Evolutionary conservation across 495 filamentous ascomycete genomes (phyloP), one percentile per base, ranked within the genome.

Genomic region (Penicillium roqueforti): DNA sequence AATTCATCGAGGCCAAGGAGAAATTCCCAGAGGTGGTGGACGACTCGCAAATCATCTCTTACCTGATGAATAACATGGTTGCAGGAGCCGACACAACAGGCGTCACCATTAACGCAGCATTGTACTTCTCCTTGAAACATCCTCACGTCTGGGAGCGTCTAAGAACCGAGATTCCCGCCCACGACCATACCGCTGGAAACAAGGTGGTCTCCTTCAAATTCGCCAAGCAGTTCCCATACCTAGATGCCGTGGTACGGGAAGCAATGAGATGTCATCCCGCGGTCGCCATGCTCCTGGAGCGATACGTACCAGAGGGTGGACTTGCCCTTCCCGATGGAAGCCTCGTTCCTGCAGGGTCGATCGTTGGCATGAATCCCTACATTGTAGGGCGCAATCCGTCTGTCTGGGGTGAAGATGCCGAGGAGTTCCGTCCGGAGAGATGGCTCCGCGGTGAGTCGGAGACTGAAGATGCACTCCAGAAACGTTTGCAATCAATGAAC

Each of bases 331-430:
- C 59, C 6, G 76, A 83, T 46, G 77, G 79, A 3, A 62, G 70
- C 1, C 75, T 74, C 57, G 69, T 86, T 47, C 83, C 83, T 0
- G 63, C 56, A 2, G 62, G 62, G 19, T 57, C 41, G n/a, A 58
- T 62, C 1, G 56, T 87, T 22, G 79, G 79, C 0, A 72, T 75
- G 43, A 83, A 82, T 58, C 76, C 79, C 0, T 83, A 78, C 65
- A 75, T 82, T 44, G 48, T 81, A 36, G 76, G 78, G 47, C 71
- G 81, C 1, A 73, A 82, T 41, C 69, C 68, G 54, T 70, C 67
- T 0, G 58, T 81, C n/a, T 89, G 83, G 63, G 86, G 86, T 1
- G 61, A 76, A 5, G 85, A 89, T 54, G 80, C 83, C 6, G 80
- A 86, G 3, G 57, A 61, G 1, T 90, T 79, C 58, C 66, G 79